These are phyloP conservation scores for Cryptococcus depauperatus DNA, from an alignment of 1,284 basidiomycete genomes.

Conservation along the genomic window DNA sequence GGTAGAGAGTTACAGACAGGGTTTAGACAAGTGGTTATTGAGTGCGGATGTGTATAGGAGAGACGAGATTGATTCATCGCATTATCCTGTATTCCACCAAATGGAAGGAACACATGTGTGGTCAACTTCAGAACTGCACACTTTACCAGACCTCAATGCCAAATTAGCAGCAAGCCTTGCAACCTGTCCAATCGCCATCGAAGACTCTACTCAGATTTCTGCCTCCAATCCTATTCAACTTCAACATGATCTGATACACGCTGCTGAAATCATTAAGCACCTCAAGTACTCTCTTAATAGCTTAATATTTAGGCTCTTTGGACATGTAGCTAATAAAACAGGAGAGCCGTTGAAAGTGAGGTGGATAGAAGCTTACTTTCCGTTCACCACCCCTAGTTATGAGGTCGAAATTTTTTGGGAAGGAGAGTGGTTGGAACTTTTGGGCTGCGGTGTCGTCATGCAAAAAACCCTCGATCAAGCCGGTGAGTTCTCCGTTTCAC, in stretches of 20 bases:
- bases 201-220: conserved; percentile 71
- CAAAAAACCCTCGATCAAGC: conserved; percentile 82
- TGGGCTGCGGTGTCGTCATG: conserved; percentile 87
- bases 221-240: conserved; percentile 72
- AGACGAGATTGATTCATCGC: conserved; percentile 94
- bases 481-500: conserved; percentile 48
- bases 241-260: conserved; percentile 61
- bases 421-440: conserved; percentile 94
- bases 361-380: conserved; percentile 98
- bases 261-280: conserved; percentile 68
- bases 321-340: conserved; percentile 50
- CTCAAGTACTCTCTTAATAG: conserved; percentile 87
- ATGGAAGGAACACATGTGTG: conserved; percentile 88
- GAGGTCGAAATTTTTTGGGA: conserved; percentile 97
- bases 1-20: conserved; percentile 75
- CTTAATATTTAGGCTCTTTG: conserved; percentile 77
- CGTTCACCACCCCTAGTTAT: conserved; percentile 94
- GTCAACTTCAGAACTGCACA: conserved; percentile 47
- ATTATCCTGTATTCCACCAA: conserved; percentile 98
- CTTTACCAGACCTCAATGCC: conserved; percentile 49
- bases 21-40: conserved; percentile 75
- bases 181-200: conserved; percentile 67
- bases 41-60: conserved; percentile 98
- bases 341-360: conserved; percentile 73
- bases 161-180: conserved; percentile 57